Evolutionary conservation across 2,329 filamentous ascomycete species (phyloP).

Genomic region (Calonectria honghensis): DNA sequence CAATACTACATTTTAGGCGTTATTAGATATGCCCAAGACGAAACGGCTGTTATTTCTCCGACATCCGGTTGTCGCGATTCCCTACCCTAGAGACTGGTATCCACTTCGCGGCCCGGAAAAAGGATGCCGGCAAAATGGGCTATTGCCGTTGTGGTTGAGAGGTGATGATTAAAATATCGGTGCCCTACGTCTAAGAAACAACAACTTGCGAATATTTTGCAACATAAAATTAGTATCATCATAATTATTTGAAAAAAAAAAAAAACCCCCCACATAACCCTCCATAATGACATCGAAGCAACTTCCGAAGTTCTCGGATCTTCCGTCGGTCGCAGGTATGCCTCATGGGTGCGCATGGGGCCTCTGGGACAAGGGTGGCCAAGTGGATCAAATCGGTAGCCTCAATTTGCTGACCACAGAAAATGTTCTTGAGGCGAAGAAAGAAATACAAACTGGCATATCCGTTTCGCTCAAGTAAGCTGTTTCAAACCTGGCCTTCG

Average conservation of each 20-base stretch:
- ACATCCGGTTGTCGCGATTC: background rate
- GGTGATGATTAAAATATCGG: background rate
- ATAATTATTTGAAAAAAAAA: background rate
- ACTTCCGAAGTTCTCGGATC: slow-evolving; percentile 65
- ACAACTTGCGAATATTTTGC: background rate
- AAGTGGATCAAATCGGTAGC: slow-evolving; percentile 70
- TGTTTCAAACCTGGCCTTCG: background rate
- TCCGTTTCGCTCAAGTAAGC: slow-evolving; percentile 72
- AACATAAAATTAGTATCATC: background rate
- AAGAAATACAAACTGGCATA: slow-evolving; percentile 61
- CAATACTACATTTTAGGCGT: background rate
- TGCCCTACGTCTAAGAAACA: background rate
- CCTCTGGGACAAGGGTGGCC: slow-evolving; percentile 65
- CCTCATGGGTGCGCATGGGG: slow-evolving; percentile 72
- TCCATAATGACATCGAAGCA: background rate
- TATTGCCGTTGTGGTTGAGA: no score
- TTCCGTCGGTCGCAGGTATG: slow-evolving; percentile 65
- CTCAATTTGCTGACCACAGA: slow-evolving; percentile 71
- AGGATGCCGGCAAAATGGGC: background rate
- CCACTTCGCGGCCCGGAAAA: background rate
- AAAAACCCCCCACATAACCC: background rate
- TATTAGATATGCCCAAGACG: background rate
- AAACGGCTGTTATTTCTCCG: background rate
- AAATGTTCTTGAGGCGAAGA: slow-evolving; percentile 55
- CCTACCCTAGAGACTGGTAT: background rate